phyloP scores from a whole-genome alignment of 2,329 filamentous ascomycete genomes.

The Neurospora crassa region DNA sequence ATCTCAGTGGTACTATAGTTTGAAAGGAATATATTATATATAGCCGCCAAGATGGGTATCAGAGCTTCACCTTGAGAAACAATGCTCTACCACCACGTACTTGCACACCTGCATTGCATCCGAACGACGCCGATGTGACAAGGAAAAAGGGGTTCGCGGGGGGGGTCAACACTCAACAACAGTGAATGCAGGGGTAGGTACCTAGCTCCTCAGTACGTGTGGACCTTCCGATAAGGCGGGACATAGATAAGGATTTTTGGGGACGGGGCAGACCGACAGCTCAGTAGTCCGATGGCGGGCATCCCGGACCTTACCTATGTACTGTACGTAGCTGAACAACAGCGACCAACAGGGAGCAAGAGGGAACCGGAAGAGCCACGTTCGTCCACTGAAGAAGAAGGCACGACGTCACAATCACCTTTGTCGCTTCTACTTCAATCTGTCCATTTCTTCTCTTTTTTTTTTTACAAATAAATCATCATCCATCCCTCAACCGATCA shows the following conservation, averaged over 20 bases:
- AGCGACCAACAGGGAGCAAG: not conserved
- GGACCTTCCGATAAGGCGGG: not conserved
- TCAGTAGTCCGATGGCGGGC: not conserved
- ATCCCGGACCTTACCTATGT: not conserved
- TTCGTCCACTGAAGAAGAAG: not conserved
- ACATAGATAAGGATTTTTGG: not conserved
- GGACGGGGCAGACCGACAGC: not conserved
- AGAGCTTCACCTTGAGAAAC: not conserved
- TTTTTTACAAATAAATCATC: not conserved
- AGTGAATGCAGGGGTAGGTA: not conserved
- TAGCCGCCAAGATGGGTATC: not conserved
- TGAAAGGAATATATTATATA: not conserved
- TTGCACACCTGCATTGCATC: not conserved
- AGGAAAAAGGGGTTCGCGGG: not conserved
- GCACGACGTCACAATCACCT: not conserved
- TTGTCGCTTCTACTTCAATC: not conserved
- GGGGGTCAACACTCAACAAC: not conserved
- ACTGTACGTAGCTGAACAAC: not conserved
- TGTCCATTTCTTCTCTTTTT: not conserved
- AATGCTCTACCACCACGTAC: not conserved
- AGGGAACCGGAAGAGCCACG: not conserved
- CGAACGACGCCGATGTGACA: not conserved
- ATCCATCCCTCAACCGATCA: not conserved
- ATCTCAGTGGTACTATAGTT: not conserved
- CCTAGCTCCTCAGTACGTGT: not conserved